Conservation (phyloP, 805 yeast species). For the Cyberlindnera euphorbiae region DNA sequence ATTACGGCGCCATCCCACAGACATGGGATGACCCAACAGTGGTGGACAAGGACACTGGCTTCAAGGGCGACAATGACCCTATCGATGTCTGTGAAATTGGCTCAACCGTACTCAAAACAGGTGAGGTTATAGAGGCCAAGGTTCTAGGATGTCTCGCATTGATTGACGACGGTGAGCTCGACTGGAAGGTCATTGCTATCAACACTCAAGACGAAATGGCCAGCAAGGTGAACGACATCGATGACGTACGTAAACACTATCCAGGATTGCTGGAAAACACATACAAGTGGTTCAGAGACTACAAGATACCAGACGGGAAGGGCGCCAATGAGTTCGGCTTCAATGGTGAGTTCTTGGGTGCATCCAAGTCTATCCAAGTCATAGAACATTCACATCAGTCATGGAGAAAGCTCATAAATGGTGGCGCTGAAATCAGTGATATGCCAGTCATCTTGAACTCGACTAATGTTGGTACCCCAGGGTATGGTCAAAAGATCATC, state of each 20-base stretch:
- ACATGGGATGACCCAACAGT: slow-evolving; percentile 42
- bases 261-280: slow-evolving; percentile 94
- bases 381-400: slow-evolving; percentile 79
- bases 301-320: slow-evolving; percentile 97
- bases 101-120: slow-evolving; percentile 56
- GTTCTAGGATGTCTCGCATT: slow-evolving; percentile 92
- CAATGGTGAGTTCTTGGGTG: slow-evolving; percentile 87
- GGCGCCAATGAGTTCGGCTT: slow-evolving; percentile 96
- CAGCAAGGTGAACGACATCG: slow-evolving; percentile 78
- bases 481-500: slow-evolving; percentile 15
- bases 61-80: slow-evolving; percentile 80
- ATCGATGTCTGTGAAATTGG: slow-evolving; percentile 84
- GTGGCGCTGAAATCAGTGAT: slow-evolving; percentile 31
- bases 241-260: slow-evolving; percentile 82
- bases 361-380: slow-evolving; percentile 79
- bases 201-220: slow-evolving; percentile 84
- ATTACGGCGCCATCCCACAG: slow-evolving; percentile 98
- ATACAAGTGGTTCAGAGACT: slow-evolving; percentile 96
- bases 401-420: slow-evolving; percentile 72
- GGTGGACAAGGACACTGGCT: slow-evolving; percentile 61
- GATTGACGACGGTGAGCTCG: slow-evolving; percentile 87
- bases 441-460: slow-evolving; percentile 43
- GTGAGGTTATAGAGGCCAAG: slow-evolving; percentile 82
- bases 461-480: slow-evolving; percentile 47
- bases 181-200: slow-evolving; percentile 89